phyloP scores from a whole-genome alignment of 169 alveolate species.

The Plasmodium billcollinsi region DNA sequence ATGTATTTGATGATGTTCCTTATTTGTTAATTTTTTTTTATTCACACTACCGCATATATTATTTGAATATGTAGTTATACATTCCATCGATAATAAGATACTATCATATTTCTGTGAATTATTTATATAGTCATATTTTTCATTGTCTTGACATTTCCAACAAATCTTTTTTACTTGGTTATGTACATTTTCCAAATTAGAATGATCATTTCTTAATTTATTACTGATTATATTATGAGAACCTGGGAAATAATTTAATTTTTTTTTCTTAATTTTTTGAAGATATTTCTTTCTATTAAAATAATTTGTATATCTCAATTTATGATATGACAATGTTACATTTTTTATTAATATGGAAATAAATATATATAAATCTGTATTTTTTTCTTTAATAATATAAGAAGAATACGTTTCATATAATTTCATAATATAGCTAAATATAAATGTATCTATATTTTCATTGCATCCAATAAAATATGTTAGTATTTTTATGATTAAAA shows the following conservation, averaged over 20 bases:
- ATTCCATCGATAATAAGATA: too few relatives aligned
- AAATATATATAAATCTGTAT: constrained; percentile 14
- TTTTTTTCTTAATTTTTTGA: not conserved
- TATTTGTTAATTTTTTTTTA: not conserved
- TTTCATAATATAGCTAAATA: constrained; percentile 33
- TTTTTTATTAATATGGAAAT: constrained; percentile 40
- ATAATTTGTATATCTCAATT: constrained; percentile 12
- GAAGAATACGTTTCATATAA: constrained; percentile 21
- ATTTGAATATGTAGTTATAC: too few relatives aligned
- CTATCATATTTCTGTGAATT: too few relatives aligned
- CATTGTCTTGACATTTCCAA: too few relatives aligned
- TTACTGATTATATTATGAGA: too few relatives aligned
- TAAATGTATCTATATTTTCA: constrained; percentile 21
- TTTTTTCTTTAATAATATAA: constrained; percentile 11
- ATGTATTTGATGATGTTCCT: not conserved
- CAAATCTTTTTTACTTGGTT: too few relatives aligned
- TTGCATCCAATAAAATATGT: constrained; percentile 29
- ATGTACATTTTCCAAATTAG: too few relatives aligned
- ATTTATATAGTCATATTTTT: too few relatives aligned
- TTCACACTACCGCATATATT: not conserved
- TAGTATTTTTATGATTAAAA: constrained; percentile 28
- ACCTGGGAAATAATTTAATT: not conserved
- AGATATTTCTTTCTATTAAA: not conserved
- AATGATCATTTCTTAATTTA: too few relatives aligned
- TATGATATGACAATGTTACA: constrained; percentile 25